Evolutionary conservation across 129 eudicot species (phyloP).

Genomic region (Saussurea involucrata): DNA sequence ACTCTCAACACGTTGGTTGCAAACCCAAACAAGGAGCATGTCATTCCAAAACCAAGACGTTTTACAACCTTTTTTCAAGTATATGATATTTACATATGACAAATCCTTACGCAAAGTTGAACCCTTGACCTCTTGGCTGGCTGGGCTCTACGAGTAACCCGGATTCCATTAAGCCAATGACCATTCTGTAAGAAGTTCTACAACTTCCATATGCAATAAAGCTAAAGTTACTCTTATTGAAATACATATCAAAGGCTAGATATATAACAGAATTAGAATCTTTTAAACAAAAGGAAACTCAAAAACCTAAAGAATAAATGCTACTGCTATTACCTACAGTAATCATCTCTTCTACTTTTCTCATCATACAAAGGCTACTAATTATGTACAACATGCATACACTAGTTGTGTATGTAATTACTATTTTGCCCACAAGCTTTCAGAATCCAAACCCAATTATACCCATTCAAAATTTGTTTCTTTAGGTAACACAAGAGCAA

Average conservation of each 20-base stretch:
- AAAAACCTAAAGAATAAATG: too few relatives aligned
- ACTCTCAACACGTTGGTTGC: not conserved
- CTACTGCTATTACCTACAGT: not conserved
- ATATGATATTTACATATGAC: not conserved
- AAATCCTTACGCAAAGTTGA: not conserved
- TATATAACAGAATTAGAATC: not conserved
- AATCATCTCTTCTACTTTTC: not conserved
- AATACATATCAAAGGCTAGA: not conserved
- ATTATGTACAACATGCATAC: not conserved
- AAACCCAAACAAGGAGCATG: not conserved
- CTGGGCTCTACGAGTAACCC: too few relatives aligned
- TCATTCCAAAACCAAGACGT: not conserved
- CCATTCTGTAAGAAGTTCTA: not conserved
- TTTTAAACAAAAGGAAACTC: too few relatives aligned
- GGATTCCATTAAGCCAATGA: not conserved
- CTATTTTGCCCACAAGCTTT: not conserved
- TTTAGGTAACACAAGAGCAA: constrained; percentile 79
- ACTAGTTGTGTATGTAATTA: not conserved
- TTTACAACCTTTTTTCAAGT: not conserved
- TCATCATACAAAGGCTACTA: not conserved
- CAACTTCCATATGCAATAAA: not conserved
- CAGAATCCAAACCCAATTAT: not conserved
- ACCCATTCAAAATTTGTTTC: constrained; percentile 75
- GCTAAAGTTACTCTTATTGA: not conserved
- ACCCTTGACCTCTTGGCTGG: not conserved